Evolutionary conservation across 805 yeast genomes (phyloP).

Genomic region (Dipodascopsis uninucleata): DNA sequence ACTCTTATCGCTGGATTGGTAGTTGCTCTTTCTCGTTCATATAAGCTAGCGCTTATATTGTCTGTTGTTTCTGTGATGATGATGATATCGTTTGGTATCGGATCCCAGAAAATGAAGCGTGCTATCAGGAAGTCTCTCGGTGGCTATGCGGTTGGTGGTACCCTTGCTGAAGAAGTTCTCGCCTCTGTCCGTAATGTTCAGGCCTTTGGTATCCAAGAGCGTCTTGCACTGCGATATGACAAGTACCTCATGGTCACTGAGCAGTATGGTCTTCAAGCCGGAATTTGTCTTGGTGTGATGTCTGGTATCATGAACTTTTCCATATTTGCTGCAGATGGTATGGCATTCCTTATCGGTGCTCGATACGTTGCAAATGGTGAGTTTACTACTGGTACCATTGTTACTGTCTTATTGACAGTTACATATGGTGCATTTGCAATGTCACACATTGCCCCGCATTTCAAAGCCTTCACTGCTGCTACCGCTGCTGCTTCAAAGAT

Average conservation of each 20-base stretch:
- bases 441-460: slow-evolving; percentile 41
- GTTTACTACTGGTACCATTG: slow-evolving; percentile 24
- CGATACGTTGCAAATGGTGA: slow-evolving; percentile 26
- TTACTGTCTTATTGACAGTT: slow-evolving; percentile 35
- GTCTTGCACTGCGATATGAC: slow-evolving; percentile 37
- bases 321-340: slow-evolving; percentile 30
- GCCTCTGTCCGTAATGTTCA: slow-evolving; percentile 41
- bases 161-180: slow-evolving; percentile 43
- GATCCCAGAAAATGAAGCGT: slow-evolving; percentile 29
- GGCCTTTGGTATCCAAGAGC: slow-evolving; percentile 43
- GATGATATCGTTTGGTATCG: slow-evolving; percentile 25
- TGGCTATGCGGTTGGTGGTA: slow-evolving; percentile 29
- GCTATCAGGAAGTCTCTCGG: slow-evolving; percentile 19
- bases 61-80: slow-evolving; percentile 37
- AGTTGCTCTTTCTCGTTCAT: slow-evolving; percentile 39
- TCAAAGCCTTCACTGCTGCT: slow-evolving; percentile 40
- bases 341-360: slow-evolving; percentile 33
- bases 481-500: slow-evolving; percentile 40
- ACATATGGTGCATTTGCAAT: slow-evolving; percentile 43
- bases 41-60: slow-evolving; percentile 40
- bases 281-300: slow-evolving; percentile 32
- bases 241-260: slow-evolving; percentile 32
- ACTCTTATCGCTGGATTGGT: slow-evolving; percentile 41
- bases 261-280: slow-evolving; percentile 24
- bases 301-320: slow-evolving; percentile 30